A percentile compares a stretch with the other conserved stretches of the same genome.
Conservation (phyloP, 495 filamentous ascomycete genomes). For the Cudoniella acicularis region DNA sequence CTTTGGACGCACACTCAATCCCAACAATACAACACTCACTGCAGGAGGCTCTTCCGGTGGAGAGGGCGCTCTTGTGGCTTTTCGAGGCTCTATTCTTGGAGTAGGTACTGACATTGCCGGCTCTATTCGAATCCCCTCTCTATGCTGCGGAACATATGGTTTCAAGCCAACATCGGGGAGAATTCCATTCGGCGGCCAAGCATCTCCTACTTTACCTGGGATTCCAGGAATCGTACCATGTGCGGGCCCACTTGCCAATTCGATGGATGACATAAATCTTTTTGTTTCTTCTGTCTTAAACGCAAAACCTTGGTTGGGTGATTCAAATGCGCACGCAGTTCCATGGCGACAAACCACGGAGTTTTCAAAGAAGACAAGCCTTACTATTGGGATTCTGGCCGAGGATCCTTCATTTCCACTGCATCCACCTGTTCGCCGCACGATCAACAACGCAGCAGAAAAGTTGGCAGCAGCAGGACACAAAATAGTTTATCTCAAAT, state of each 20-base stretch:
- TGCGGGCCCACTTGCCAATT: background rate
- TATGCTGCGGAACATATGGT: constrained; percentile 51
- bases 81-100: constrained; percentile 35
- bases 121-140: constrained; percentile 54
- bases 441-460: background rate
- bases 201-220: background rate
- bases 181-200: constrained; percentile 40
- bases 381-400: background rate
- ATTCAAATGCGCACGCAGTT: background rate
- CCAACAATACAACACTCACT: constrained; percentile 49
- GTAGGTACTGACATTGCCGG: constrained; percentile 68
- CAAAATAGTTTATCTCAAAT: background rate
- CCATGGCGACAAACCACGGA: background rate
- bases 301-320: background rate
- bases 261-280: background rate
- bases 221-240: background rate
- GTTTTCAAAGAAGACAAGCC: background rate
- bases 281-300: background rate
- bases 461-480: background rate
- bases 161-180: constrained; percentile 55
- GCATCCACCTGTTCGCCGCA: background rate
- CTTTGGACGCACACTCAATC: constrained; percentile 61
- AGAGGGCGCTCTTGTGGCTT: constrained; percentile 43
- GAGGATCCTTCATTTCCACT: background rate
- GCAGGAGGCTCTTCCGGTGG: constrained; percentile 58